Percentiles rank a stretch among this genome's conserved stretches.
Conservation (phyloP, 257 asterid species). For the Ophiorrhiza pumila region DNA sequence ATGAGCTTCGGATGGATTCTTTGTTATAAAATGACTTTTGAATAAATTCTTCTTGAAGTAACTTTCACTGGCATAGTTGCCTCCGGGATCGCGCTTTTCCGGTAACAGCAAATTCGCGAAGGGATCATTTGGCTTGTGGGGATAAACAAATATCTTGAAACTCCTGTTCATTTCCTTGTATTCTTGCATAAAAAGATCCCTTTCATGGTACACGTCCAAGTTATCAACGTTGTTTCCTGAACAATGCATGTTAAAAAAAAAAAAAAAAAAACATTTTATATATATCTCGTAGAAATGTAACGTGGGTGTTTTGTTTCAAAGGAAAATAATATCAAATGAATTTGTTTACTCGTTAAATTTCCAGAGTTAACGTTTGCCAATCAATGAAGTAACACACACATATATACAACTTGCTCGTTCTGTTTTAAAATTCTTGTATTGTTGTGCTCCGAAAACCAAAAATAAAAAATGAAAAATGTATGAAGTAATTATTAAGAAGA, state of each 20-base stretch:
- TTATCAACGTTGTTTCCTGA: conserved; percentile 23
- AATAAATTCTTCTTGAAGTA: conserved; percentile 72
- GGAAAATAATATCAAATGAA: no score
- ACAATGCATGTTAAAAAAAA: neutral
- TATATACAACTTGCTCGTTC: no score
- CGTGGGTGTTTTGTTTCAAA: no score
- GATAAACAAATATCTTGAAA: conserved; percentile 66
- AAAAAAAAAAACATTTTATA: no score
- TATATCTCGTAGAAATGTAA: no score
- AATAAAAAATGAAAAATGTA: no score
- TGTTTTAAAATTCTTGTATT: no score
- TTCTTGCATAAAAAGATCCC: conserved; percentile 40
- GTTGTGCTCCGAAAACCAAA: neutral
- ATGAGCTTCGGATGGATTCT: conserved; percentile 63
- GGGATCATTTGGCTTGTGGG: conserved; percentile 49
- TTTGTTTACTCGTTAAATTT: no score
- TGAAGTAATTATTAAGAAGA: no score
- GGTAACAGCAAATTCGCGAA: conserved; percentile 69
- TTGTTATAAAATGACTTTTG: conserved; percentile 63
- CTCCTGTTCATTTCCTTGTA: conserved; percentile 63
- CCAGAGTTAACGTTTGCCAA: no score
- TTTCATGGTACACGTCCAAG: conserved; percentile 49
- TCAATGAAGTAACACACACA: no score
- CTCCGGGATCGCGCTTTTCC: conserved; percentile 38
- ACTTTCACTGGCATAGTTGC: conserved; percentile 93